Evolutionary conservation across 116 monocot species (phyloP).

Genomic region (Papilionanthe hybrid): DNA sequence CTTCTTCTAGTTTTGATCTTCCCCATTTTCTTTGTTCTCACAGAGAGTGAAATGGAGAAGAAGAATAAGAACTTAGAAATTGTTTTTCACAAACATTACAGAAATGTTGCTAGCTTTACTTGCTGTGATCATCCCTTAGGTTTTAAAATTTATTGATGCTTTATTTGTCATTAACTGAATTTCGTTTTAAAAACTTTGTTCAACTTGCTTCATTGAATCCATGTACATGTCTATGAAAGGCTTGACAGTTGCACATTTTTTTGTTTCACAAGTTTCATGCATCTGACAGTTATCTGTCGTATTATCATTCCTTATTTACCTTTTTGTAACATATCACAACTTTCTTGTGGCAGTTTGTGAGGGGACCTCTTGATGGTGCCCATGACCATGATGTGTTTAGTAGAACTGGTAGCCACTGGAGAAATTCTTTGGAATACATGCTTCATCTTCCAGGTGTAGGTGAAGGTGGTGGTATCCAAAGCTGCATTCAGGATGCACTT

Average conservation of each 20-base stretch:
- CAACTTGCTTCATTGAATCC: background rate
- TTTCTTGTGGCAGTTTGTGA: constrained; percentile 12
- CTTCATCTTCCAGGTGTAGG: constrained; percentile 29
- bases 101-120: background rate
- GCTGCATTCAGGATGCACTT: constrained; percentile 53
- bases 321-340: background rate
- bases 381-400: constrained; percentile 14
- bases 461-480: constrained; percentile 27
- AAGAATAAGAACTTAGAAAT: background rate
- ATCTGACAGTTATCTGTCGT: background rate
- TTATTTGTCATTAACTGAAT: background rate
- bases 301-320: background rate
- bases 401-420: constrained; percentile 40
- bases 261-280: background rate
- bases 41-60: too few species aligned
- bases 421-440: constrained; percentile 35
- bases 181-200: background rate
- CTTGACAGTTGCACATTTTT: background rate
- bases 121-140: background rate
- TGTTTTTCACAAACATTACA: background rate
- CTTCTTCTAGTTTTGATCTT: too few species aligned
- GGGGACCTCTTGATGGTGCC: constrained; percentile 3
- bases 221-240: background rate
- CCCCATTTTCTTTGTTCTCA: too few species aligned
- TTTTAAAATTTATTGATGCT: background rate